Evolutionary conservation across 2,329 filamentous ascomycete species (phyloP), one percentile per base, ranked within the genome.

Genomic region (Aureobasidium sp.): DNA sequence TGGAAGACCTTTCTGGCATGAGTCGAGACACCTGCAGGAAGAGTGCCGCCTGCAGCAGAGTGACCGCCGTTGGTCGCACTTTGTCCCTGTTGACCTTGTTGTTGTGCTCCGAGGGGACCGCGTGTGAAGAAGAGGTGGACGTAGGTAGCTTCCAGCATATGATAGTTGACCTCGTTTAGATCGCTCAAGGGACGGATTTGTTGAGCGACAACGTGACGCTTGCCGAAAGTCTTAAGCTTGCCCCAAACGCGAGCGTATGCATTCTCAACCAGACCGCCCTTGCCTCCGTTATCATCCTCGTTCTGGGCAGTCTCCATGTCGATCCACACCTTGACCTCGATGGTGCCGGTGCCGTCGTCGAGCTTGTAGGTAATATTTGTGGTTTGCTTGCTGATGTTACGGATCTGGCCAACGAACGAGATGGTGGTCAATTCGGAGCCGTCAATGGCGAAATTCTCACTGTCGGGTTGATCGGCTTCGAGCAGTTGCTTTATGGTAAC

Each of bases 401-500:
- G 90, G 69, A 99, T 87, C 80, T 97, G 93, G 59, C 90, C 94
- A 64, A 99, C 85, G 68, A 97, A 87, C 34, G 89, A 93, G 65
- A 95, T 79, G 78, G 93, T 83, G 46, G 86, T 87, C 65, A 92
- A 80, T 66, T 88, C 83, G 51, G 81, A 77, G 66, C 86, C 87
- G 77, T 97, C 94, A 70, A 97, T 89, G 66, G 86, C 86, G 82
- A 95, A 94, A 66, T 71, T 67, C 39, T 91, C 87, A 62, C 86
- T 85, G 64, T 87, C 84, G 43, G 87, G 84, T 76, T 91, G 87
- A 66, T 88, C 82, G 66, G 91, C 90, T 66, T 95, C 90, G 71
- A 92, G 80, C 63, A 97, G 84, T 77, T 99, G 94, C 76, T 97
- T 97, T 77, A 97, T 90, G 12, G 94, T 99, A 51, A 97, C 89